These are phyloP conservation scores for Sordariomycetes sp. DNA, from an alignment of 2,329 filamentous ascomycete species.

Conservation along the genomic window DNA sequence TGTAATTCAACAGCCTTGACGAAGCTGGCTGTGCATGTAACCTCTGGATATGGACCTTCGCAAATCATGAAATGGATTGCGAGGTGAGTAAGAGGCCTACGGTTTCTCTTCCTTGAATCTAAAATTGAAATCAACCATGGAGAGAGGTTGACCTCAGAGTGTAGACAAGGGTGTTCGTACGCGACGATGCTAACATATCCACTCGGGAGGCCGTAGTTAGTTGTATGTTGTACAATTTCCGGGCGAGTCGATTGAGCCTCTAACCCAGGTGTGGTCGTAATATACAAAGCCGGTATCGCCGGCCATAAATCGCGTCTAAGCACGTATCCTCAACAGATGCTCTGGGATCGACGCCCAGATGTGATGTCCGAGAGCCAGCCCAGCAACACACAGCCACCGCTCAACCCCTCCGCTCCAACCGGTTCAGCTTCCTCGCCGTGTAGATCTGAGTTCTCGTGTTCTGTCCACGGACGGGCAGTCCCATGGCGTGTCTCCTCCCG, in stretches of 20 bases:
- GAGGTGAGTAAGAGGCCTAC: conserved; percentile 56
- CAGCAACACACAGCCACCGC: neutral
- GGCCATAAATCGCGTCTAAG: neutral
- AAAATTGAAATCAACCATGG: conserved; percentile 75
- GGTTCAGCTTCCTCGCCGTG: conserved; percentile 53
- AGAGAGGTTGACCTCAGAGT: conserved; percentile 65
- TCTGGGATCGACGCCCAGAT: neutral
- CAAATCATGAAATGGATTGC: conserved; percentile 15
- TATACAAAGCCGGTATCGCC: neutral
- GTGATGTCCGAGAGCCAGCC: neutral
- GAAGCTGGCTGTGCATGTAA: neutral
- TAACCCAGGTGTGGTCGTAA: neutral
- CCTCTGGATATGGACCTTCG: neutral
- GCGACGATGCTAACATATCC: no score
- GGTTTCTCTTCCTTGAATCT: conserved; percentile 60
- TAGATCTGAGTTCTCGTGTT: conserved; percentile 65
- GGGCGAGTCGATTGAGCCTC: neutral
- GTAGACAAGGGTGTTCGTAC: conserved; percentile 50
- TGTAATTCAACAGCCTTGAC: neutral
- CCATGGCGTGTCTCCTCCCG: conserved; percentile 85
- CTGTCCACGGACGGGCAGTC: conserved; percentile 83
- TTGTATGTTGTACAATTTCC: neutral
- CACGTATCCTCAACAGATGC: no score
- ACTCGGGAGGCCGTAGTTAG: neutral
- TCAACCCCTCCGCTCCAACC: conserved; percentile 35